Percentiles rank a stretch among this genome's conserved stretches.
Conservation (phyloP, 2,329 filamentous ascomycete species). For the Clathrospora elynae region DNA sequence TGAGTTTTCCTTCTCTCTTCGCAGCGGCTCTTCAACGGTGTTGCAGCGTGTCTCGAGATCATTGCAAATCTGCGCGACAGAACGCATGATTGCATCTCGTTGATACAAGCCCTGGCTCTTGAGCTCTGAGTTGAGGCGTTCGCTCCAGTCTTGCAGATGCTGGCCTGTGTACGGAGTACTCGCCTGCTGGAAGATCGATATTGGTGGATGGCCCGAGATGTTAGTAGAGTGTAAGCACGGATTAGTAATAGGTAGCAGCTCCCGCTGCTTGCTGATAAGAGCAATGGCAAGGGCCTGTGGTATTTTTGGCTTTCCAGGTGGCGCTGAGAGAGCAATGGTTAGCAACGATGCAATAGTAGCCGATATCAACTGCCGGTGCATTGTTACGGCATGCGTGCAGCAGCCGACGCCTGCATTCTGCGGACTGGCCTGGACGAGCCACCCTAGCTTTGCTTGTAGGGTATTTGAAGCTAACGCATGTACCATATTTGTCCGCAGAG, state of each 20-base stretch:
- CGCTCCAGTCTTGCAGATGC: slow-evolving; percentile 56
- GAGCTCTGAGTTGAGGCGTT: slow-evolving; percentile 53
- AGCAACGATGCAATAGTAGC: slow-evolving; percentile 40
- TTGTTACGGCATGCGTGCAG: slow-evolving; percentile 13
- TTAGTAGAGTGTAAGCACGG: slow-evolving; percentile 27
- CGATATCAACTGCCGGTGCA: slow-evolving; percentile 26
- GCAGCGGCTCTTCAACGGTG: slow-evolving; percentile 60
- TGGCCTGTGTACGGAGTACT: slow-evolving; percentile 44
- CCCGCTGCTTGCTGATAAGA: slow-evolving; percentile 38
- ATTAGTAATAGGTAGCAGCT: slow-evolving; percentile 12
- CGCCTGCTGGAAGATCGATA: slow-evolving; percentile 47
- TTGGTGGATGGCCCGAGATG: slow-evolving; percentile 2
- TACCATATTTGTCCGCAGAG: slow-evolving; percentile 30
- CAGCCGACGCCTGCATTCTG: slow-evolving; percentile 15
- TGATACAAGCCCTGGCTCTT: slow-evolving; percentile 47
- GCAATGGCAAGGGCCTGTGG: slow-evolving; percentile 24
- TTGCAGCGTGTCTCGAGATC: slow-evolving; percentile 63
- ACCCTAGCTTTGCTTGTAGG: slow-evolving; percentile 28
- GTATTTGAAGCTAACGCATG: slow-evolving; percentile 31
- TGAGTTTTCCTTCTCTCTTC: slow-evolving; percentile 50
- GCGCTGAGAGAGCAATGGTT: slow-evolving; percentile 26
- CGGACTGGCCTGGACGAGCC: slow-evolving; percentile 16
- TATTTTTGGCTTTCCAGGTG: slow-evolving; percentile 21
- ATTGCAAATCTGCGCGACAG: slow-evolving; percentile 59
- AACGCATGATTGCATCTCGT: slow-evolving; percentile 54